Base-by-base conservation (phyloP, 805 yeast genomes). In the Candida maesae region DNA sequence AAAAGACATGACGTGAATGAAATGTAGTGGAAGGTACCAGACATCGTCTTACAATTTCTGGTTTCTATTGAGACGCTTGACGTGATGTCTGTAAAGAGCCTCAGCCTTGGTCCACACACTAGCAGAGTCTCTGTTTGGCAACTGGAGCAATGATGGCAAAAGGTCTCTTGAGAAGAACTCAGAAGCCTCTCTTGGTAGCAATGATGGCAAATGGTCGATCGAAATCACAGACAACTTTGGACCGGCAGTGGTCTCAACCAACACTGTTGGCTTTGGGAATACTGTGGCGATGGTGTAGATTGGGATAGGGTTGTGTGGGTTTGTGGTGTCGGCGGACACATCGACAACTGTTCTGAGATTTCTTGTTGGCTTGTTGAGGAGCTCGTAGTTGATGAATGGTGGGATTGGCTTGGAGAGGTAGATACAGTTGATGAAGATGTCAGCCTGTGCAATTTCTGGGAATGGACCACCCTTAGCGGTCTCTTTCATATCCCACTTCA, bases 381-480 rank as follows among this genome's bases (percentile, higher is more conserved):
- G 64, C 24, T 84, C 84, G 53, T 61, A 65, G 66, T 82, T 78
- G 60, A 88, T 74, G 63, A 93, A 93, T 39, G 98, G 97, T 25
- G 98, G 82, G 59, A 93, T 93, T 60, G 96, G 95, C 67, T 81
- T 71, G 31, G 96, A 86, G 55, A 93, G 71, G 69, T 93, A 93
- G 65, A 93, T 93, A 73, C 99, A 93, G 73, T 93, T 93, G 69
- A 93, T 78, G 63, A 93, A 93, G 53, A 93, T 79, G 62, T 93
- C 98, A 21, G 88, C 77, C 35, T 73, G 66, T 25, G 85, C 88
- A 54, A 93, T 93, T 69, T 93, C 97, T 63, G 76, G 63, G 76
- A 93, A 93, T 47, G 99, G 99, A 38, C 99, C 99, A 49, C 99
- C 99, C 67, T 76, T 80, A 53, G 93, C 81, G 45, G 99, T 93